Conservation (phyloP, 371 early-diverging fungal species). For the Mucor velutinosus region DNA sequence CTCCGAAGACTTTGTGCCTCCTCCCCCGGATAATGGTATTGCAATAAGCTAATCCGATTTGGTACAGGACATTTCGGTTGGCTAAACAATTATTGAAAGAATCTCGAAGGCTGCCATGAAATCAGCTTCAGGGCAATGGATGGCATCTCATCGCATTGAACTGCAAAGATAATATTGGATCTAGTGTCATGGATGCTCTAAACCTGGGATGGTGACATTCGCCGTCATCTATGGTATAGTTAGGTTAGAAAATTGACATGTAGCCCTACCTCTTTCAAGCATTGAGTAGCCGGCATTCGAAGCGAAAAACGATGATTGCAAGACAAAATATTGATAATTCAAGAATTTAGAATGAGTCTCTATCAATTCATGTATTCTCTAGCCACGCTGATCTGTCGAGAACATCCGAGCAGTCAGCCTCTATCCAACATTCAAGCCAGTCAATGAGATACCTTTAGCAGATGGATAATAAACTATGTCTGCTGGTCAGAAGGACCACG, state of each 20-base stretch:
- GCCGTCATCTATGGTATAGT: not conserved
- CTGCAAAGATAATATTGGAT: not conserved
- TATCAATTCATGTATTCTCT: not conserved
- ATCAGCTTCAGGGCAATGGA: not conserved
- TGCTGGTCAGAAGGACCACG: not conserved
- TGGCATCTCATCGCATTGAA: not conserved
- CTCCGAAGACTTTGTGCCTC: constrained; percentile 5
- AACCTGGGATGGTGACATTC: not conserved
- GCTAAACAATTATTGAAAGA: not conserved
- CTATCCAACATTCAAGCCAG: no score
- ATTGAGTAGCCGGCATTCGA: not conserved
- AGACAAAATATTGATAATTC: not conserved
- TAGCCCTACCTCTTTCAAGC: not conserved
- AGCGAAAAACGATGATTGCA: not conserved
- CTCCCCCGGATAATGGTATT: constrained; percentile 9
- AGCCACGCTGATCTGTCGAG: not conserved
- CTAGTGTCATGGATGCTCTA: not conserved
- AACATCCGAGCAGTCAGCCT: not conserved
- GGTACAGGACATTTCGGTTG: not conserved
- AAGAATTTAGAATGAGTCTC: not conserved
- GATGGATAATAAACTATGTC: not conserved
- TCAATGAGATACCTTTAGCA: not conserved
- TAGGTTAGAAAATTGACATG: not conserved
- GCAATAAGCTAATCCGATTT: constrained; percentile 1
- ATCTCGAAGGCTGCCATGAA: not conserved